Evolutionary conservation across 768 basidiomycete species (phyloP), one percentile per base, ranked within the genome.

Genomic region (Kwoniella dejecticola): DNA sequence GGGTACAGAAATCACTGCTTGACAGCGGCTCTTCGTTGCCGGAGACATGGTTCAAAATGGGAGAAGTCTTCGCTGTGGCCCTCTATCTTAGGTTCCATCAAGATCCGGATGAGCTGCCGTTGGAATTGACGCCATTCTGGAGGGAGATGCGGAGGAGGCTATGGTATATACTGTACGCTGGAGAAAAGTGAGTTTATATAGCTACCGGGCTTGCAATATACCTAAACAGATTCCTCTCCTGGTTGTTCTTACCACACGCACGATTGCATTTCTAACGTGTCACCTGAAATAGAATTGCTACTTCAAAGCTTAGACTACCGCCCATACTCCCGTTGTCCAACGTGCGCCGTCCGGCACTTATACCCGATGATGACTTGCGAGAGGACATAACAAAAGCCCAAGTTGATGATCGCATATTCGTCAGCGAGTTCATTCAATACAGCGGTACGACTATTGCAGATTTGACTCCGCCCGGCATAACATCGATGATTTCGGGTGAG

Each of bases 311-410:
- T 27, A n/a, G 38, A 0, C 27, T 60, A 31, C 58, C 58, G n/a
- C 41, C 1, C 36, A 40, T 17, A 3, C 40, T 52, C 19, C 58
- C 49, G 0, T 12, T 8, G 7, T 30, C 48, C 5, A 41, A 15
- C 15, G 29, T 60, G 3, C 58, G 49, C 13, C 30, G 40, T 4
- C 58, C 58, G 2, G 29, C 40, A 24, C 36, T 60, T 2, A 44
- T 60, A 11, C 44, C 58, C 11, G 58, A 60, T 49, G 48, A 41
- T 17, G 38, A 52, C 11, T 17, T 60, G 21, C 48, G 27, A n/a
- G 58, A 60, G 21, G 58, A 50, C 38, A 60, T 60, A 7, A 52
- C 58, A 17, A 36, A 52, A 52, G n/a, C 13, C 11, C 24, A 60
- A 21, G n/a, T 60, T 26, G 49, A 60, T 38, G 47, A 40, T 36